phyloP scores from a whole-genome alignment of 305 asterid species.

The Solanum hybrid region DNA sequence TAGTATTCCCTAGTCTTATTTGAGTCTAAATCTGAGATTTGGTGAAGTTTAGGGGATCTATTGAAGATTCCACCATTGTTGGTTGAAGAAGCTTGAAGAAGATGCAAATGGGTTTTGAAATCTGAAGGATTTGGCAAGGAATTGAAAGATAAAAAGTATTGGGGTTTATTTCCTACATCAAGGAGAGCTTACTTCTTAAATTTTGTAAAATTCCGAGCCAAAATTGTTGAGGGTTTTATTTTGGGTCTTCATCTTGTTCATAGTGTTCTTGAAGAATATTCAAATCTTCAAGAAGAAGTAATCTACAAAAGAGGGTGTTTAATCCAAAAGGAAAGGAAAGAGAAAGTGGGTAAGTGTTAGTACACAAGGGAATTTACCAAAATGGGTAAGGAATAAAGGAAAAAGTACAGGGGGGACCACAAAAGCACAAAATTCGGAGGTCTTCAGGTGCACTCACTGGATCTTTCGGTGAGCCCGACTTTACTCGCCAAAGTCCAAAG shows the following conservation, averaged over 20 bases:
- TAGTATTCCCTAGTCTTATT: not conserved
- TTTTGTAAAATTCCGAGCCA: not conserved
- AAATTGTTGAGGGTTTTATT: not conserved
- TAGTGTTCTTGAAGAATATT: not conserved
- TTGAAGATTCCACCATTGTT: not conserved
- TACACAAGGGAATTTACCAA: not conserved
- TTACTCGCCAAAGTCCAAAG: not conserved
- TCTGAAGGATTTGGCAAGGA: not conserved
- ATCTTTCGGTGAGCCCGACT: not conserved
- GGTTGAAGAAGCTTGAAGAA: not conserved
- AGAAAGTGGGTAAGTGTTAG: not conserved
- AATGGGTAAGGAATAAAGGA: not conserved
- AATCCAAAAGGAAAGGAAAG: not conserved
- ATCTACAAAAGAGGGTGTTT: not conserved
- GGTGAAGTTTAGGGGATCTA: not conserved
- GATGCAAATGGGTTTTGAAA: not conserved
- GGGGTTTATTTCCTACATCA: not conserved
- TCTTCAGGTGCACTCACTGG: not conserved
- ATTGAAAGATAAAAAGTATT: not conserved
- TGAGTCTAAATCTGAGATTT: not conserved
- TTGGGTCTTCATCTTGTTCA: not conserved
- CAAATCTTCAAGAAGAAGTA: not conserved
- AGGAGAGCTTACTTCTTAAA: not conserved
- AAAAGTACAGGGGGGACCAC: not conserved
- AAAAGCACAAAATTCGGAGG: not conserved